Conservation (phyloP, 768 basidiomycete genomes). For the Amyloporia xantha region DNA sequence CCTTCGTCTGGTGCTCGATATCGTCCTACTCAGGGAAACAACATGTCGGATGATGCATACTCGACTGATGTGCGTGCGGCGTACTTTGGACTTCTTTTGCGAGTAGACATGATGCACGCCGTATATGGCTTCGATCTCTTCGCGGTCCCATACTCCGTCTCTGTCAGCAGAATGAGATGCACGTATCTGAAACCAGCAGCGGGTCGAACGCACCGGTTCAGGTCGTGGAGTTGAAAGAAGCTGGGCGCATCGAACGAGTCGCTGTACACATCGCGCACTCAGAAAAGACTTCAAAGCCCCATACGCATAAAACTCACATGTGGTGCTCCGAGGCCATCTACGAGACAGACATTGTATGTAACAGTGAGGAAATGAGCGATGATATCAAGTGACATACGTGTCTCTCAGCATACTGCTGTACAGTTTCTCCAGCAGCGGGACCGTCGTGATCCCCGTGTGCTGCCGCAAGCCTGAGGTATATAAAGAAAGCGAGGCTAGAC, state of each 20-base stretch:
- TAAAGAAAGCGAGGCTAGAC: slow-evolving; percentile 35
- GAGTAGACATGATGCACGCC: slow-evolving; percentile 91
- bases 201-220: slow-evolving; percentile 56
- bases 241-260: slow-evolving; percentile 78
- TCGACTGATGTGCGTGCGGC: not conserved
- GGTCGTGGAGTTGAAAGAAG: slow-evolving; percentile 95
- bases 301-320: slow-evolving; percentile 41
- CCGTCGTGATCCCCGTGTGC: slow-evolving; percentile 57
- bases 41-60: not conserved
- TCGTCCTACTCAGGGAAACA: slow-evolving; percentile 57
- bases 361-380: too few species aligned
- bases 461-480: slow-evolving; percentile 23
- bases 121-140: slow-evolving; percentile 93
- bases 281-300: not conserved
- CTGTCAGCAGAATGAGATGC: slow-evolving; percentile 28
- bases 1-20: slow-evolving; percentile 74
- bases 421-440: slow-evolving; percentile 49
- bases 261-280: slow-evolving; percentile 33
- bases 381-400: slow-evolving; percentile 79
- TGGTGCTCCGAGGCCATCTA: slow-evolving; percentile 91
- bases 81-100: slow-evolving; percentile 70
- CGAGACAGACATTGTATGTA: too few species aligned
- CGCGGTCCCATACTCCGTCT: slow-evolving; percentile 75
- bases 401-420: slow-evolving; percentile 78
- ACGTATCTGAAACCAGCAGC: not conserved